Base-by-base conservation (phyloP, 192 early-diverging fungal genomes). In the Oehlia diaphana region DNA sequence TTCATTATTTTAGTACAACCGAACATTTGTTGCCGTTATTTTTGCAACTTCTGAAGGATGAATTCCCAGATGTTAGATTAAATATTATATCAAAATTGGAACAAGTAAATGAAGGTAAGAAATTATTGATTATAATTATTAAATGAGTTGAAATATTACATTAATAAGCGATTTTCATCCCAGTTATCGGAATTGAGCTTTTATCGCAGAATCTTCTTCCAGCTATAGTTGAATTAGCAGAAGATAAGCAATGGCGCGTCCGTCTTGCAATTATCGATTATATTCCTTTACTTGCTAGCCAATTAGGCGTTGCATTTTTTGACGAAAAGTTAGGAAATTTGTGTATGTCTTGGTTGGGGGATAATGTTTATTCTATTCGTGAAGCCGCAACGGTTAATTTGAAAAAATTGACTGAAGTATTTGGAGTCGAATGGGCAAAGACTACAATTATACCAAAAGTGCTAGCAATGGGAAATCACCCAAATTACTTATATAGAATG, bases 211-310 rank as follows among this genome's bases (percentile, higher is more conserved):
- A 95, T 28, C 89, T 99, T 64, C 86, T 99, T 74, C 98, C 98
- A 9, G 98, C 98, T 14, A 98, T 99, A 82, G 93, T 99, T 47
- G 98, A 99, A 85, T 89, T 99, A 49, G 97, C 98, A 42, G 97
- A 99, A 87, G 98, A 99, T 86, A 98, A 99, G 89, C 98, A 99
- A 84, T 99, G 98, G 98, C 94, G 98, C 68, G 97, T 98, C 75
- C 95, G 98, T 28, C 86, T 98, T 85, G 98, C 98, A 8, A 99
- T 99, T 79, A 98, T 99, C 83, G 97, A 99, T 81, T 97, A 99
- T 81, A 97, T 99, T 82, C 98, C 98, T 26, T 88, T 98, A 47
- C 92, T 99, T 78, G 97, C 98, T 39, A 92, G 90, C 74, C 98
- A 99, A 84, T 90, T 99, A 82, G 98, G 98, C 39, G 91, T 95